phyloP scores from a whole-genome alignment of 768 basidiomycete species.

The Ramaria sp. region DNA sequence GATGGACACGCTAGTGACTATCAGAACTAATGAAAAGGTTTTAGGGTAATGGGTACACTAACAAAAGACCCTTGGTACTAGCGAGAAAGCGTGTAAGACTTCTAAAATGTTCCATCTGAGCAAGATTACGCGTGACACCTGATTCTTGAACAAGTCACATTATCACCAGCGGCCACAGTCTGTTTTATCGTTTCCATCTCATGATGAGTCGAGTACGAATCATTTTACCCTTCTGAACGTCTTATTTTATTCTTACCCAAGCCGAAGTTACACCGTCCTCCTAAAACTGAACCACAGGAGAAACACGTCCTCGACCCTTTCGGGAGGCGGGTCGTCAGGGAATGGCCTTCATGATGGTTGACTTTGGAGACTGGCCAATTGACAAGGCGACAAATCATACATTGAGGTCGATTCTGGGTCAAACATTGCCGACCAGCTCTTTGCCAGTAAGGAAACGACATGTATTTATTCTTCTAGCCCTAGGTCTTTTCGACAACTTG shows the following conservation, averaged over 20 bases:
- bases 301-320: neutral
- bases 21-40: neutral
- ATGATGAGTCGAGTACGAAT: neutral
- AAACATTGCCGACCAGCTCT: neutral
- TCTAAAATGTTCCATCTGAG: neutral
- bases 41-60: neutral
- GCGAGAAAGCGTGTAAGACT: neutral
- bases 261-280: neutral
- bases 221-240: neutral
- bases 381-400: neutral
- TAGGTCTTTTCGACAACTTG: constrained; percentile 1
- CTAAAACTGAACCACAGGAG: too few relatives aligned
- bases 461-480: neutral
- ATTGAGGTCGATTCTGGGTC: neutral
- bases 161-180: too few relatives aligned
- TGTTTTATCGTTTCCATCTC: too few relatives aligned
- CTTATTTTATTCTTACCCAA: neutral
- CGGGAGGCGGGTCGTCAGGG: neutral
- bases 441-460: neutral
- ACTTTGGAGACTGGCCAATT: neutral
- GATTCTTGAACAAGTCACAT: too few relatives aligned
- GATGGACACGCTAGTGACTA: neutral
- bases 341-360: neutral
- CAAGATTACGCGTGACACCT: neutral
- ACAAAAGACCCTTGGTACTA: neutral